Conservation (phyloP, 768 basidiomycete genomes). For the Hebeloma cylindrosporum region DNA sequence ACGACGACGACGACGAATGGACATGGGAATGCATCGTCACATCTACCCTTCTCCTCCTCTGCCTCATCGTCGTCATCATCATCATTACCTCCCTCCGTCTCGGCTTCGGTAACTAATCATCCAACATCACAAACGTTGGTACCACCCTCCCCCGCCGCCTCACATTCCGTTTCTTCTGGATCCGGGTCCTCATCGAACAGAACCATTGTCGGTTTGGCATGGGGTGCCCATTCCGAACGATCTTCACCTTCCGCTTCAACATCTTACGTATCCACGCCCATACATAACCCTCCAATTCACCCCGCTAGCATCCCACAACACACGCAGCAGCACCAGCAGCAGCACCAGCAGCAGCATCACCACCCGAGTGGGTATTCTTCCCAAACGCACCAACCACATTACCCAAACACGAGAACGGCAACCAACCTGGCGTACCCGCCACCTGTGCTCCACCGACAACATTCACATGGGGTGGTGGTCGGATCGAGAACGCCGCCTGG, state of each 20-base stretch:
- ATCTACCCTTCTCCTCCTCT: slow-evolving; percentile 7
- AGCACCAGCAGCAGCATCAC: not conserved
- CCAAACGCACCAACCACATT: too few relatives aligned
- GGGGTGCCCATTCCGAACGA: too few relatives aligned
- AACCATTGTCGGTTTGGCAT: too few relatives aligned
- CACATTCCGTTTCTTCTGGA: too few relatives aligned
- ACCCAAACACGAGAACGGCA: too few relatives aligned
- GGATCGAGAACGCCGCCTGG: too few relatives aligned
- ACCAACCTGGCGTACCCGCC: too few relatives aligned
- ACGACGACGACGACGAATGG: slow-evolving; percentile 10
- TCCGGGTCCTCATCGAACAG: too few relatives aligned
- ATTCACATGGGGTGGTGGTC: too few relatives aligned
- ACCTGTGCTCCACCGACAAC: too few relatives aligned
- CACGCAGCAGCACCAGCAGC: slow-evolving; percentile 6
- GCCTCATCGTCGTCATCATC: slow-evolving; percentile 6
- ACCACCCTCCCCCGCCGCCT: not conserved
- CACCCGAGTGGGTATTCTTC: too few relatives aligned
- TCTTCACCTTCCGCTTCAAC: too few relatives aligned
- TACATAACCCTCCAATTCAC: slow-evolving; percentile 8
- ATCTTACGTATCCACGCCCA: slow-evolving; percentile 8
- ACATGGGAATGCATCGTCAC: slow-evolving; percentile 6
- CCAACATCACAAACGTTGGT: slow-evolving; percentile 1
- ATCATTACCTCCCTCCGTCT: slow-evolving; percentile 3
- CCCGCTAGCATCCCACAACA: slow-evolving; percentile 11
- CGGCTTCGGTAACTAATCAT: not conserved